Evolutionary conservation across 768 basidiomycete species (phyloP).

Genomic region (Baorangia bicolor): DNA sequence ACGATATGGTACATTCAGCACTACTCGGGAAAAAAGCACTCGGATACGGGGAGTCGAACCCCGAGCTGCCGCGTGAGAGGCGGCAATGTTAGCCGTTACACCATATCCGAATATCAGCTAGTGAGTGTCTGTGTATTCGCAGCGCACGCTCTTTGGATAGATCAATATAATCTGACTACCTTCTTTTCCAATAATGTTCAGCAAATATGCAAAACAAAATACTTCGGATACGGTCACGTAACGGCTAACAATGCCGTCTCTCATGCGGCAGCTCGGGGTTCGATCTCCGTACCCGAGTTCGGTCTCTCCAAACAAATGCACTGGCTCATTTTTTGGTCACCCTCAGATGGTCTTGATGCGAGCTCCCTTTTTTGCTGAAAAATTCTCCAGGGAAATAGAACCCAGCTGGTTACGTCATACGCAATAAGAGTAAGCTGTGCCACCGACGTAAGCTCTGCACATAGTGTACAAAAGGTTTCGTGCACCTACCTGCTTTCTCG

Average conservation of each 20-base stretch:
- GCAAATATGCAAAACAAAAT: too few relatives aligned
- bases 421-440: background rate
- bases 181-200: too few relatives aligned
- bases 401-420: background rate
- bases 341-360: background rate
- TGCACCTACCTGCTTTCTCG: background rate
- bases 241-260: conserved; percentile 65
- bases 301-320: background rate
- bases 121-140: too few relatives aligned
- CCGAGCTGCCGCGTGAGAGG: conserved; percentile 51
- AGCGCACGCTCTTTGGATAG: too few relatives aligned
- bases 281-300: background rate
- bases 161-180: too few relatives aligned
- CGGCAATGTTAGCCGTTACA: conserved; percentile 67
- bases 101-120: conserved; percentile 58
- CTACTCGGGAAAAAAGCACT: conserved; percentile 17
- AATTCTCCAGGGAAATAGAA: background rate
- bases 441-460: background rate
- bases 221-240: conserved; percentile 62
- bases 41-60: conserved; percentile 35
- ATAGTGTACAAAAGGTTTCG: background rate
- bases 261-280: conserved; percentile 43
- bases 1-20: too few relatives aligned
- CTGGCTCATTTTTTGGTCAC: background rate
- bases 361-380: background rate